Evolutionary conservation across 768 basidiomycete species (phyloP).

Genomic region (Lentinula boryana): DNA sequence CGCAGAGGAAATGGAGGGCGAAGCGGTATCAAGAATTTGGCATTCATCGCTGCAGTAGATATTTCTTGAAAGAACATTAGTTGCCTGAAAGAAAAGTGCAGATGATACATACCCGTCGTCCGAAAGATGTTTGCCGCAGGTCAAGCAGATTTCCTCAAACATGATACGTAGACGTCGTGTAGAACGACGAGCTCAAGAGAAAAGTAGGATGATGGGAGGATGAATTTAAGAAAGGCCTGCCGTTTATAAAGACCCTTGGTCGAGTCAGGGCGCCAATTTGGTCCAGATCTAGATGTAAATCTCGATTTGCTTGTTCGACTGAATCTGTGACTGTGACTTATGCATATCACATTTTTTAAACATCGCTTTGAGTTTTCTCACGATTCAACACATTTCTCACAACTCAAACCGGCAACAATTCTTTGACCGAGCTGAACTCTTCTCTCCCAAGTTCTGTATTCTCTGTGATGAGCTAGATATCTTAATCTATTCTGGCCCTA

Average conservation of each 20-base stretch:
- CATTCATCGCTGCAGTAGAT: constrained; percentile 72
- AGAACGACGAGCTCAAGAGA: constrained; percentile 3
- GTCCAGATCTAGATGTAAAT: background rate
- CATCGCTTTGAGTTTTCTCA: background rate
- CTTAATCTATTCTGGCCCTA: no score
- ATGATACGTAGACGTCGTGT: constrained; percentile 25
- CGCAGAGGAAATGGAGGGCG: constrained; percentile 60
- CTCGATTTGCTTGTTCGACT: background rate
- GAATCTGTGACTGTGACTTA: background rate
- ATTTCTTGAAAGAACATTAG: constrained; percentile 32
- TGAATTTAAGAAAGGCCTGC: background rate
- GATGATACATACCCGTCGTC: constrained; percentile 52
- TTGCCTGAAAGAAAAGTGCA: constrained; percentile 11
- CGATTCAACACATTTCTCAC: background rate
- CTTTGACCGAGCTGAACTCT: background rate
- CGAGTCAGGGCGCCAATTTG: constrained; percentile 1
- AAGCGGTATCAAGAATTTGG: constrained; percentile 53
- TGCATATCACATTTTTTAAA: background rate
- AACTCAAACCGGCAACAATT: background rate
- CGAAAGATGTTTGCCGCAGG: constrained; percentile 60
- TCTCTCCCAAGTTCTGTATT: no score
- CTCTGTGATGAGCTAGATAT: no score
- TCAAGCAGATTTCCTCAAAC: constrained; percentile 77
- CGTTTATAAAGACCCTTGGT: background rate
- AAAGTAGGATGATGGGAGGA: constrained; percentile 3